Percentiles rank a stretch among this genome's conserved stretches.
Evolutionary conservation across 805 yeast species (phyloP).

Genomic region (Naumovozyma castellii): DNA sequence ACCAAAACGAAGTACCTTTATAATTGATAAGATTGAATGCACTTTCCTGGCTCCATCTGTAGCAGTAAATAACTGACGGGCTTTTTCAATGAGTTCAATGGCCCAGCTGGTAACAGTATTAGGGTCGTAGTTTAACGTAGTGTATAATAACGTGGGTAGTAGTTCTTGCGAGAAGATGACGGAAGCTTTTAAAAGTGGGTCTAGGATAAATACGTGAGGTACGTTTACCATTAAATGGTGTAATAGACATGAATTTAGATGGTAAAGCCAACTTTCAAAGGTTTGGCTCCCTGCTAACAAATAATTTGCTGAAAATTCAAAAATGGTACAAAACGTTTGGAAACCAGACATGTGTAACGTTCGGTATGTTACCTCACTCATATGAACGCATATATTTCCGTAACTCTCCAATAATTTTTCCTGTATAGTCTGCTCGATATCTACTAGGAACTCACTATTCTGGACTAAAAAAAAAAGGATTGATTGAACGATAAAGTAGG

Average conservation of each 20-base stretch:
- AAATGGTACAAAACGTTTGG: no score
- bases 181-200: background rate
- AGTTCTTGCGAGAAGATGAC: conserved; percentile 1
- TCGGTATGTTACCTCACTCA: no score
- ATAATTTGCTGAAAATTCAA: no score
- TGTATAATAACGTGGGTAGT: conserved; percentile 8
- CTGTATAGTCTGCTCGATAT: no score
- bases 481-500: background rate
- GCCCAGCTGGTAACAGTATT: conserved; percentile 10
- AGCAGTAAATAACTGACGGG: conserved; percentile 1
- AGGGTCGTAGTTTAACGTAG: conserved; percentile 9
- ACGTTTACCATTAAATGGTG: background rate
- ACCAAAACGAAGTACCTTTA: conserved; percentile 25
- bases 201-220: background rate
- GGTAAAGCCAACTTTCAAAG: conserved; percentile 1
- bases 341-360: no score
- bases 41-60: conserved; percentile 8
- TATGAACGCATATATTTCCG: no score
- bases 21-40: conserved; percentile 14
- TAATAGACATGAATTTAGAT: background rate
- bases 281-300: no score
- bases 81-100: background rate
- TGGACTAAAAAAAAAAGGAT: no score
- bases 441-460: no score
- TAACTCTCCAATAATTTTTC: no score